Evolutionary conservation across 192 early-diverging fungal species (phyloP), one percentile per base, ranked within the genome.

Genomic region (Umbelopsis vinacea): DNA sequence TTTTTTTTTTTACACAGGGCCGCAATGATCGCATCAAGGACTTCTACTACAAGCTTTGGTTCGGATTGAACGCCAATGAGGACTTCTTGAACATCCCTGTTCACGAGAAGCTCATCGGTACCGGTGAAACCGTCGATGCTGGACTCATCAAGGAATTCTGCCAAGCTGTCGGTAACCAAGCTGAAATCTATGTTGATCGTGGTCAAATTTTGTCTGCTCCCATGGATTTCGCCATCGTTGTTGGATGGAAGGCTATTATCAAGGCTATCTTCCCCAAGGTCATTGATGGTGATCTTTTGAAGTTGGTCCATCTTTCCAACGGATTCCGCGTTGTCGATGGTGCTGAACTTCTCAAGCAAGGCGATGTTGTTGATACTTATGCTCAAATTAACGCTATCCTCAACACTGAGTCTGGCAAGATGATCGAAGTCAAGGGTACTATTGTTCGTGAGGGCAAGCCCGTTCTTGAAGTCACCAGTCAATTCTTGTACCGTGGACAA

Each of bases 141-240:
- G 74, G 74, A n/a, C 82, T 84, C 43, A 90, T 94, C 76, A 79
- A 84, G 71, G 90, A 93, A 54, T 95, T 95, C 79, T 84, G 86
- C 71, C 88, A 91, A 67, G 82, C 89, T 66, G 86, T 96, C 35
- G 89, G 91, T 74, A 95, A 95, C 82, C 83, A 86, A 77, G 87
- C 83, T 46, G 81, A 89, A 66, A 78, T 81, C 55, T 92, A 85
- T 68, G 85, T 84, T 66, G 91, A 93, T 37, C 90, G 88, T 74
- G 90, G 90, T 72, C 90, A 89, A 73, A 80, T 89, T 26, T 78
- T 89, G 29, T 85, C 81, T 74, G 89, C 91, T 50, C 96, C 96
- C 23, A 92, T 98, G 93, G 94, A 96, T 84, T 96, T 95, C 83
- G 94, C 93, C 67, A 98, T 98, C 70, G 93, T 96, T 66, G 93